These are phyloP conservation scores for Carallia pectinifolia DNA, from an alignment of 345 rosid species.

Conservation along the genomic window DNA sequence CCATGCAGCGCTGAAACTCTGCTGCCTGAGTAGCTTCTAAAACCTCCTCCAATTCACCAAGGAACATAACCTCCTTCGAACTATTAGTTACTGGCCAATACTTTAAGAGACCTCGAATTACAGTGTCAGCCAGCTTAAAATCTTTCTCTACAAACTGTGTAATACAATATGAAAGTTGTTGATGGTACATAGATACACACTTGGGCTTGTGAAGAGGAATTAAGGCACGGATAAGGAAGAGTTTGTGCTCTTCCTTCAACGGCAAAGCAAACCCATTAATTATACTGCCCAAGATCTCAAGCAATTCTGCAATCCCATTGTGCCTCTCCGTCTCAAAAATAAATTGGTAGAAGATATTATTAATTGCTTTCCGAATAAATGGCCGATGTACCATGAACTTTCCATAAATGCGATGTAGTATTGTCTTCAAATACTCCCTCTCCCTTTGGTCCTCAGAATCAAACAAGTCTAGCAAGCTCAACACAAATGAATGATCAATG, in stretches of 20 bases:
- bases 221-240: conserved; percentile 67
- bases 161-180: conserved; percentile 75
- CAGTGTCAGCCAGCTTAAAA: conserved; percentile 72
- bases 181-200: conserved; percentile 63
- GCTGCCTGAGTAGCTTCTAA: conserved; percentile 78
- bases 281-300: conserved; percentile 79
- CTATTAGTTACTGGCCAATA: conserved; percentile 81
- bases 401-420: conserved; percentile 58
- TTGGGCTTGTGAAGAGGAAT: conserved; percentile 82
- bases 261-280: conserved; percentile 83
- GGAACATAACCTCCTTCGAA: conserved; percentile 79
- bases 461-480: conserved; percentile 58
- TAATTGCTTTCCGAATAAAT: conserved; percentile 59
- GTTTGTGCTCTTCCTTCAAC: conserved; percentile 82
- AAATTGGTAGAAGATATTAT: conserved; percentile 69
- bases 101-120: conserved; percentile 63
- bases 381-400: conserved; percentile 76
- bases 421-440: conserved; percentile 66
- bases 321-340: conserved; percentile 68
- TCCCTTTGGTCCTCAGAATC: conserved; percentile 72
- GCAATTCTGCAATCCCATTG: conserved; percentile 69
- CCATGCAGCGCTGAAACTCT: conserved; percentile 81
- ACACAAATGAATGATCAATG: conserved; percentile 59
- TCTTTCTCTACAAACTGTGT: conserved; percentile 85
- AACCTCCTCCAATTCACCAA: conserved; percentile 81